Evolutionary conservation across 2,329 filamentous ascomycete species (phyloP).

Genomic region (Coniochaeta sp.): DNA sequence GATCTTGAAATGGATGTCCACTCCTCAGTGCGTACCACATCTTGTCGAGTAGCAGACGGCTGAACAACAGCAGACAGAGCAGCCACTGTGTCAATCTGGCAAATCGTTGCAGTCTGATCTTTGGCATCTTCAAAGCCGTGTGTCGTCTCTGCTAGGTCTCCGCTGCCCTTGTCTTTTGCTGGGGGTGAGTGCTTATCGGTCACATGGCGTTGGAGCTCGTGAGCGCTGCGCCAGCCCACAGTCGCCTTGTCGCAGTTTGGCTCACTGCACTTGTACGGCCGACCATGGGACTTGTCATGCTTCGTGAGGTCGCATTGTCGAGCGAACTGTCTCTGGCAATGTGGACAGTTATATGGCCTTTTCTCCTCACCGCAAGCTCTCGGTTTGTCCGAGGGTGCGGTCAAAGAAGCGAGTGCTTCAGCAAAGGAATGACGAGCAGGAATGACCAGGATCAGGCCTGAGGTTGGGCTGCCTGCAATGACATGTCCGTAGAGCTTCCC

Average conservation of each 20-base stretch:
- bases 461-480: conserved; percentile 5
- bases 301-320: conserved; percentile 37
- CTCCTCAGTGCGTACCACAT: not conserved
- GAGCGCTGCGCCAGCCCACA: conserved; percentile 67
- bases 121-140: no score
- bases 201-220: conserved; percentile 66
- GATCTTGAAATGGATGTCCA: not conserved
- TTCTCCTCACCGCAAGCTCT: no score
- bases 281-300: conserved; percentile 68
- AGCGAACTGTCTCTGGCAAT: conserved; percentile 11
- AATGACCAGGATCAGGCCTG: conserved; percentile 4
- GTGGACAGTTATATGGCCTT: conserved; percentile 4
- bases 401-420: not conserved
- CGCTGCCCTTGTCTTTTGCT: not conserved
- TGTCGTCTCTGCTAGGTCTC: no score
- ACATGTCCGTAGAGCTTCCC: conserved; percentile 5
- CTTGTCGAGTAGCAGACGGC: not conserved
- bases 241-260: conserved; percentile 58
- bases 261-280: conserved; percentile 64
- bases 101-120: not conserved
- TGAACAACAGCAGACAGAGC: not conserved
- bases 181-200: conserved; percentile 63
- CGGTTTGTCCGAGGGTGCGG: not conserved
- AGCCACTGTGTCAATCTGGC: not conserved
- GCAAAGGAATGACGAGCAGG: conserved; percentile 1